Evolutionary conservation across 2,329 filamentous ascomycete genomes (phyloP), one percentile per base, ranked within the genome.

Genomic region (Fusarium sp.): DNA sequence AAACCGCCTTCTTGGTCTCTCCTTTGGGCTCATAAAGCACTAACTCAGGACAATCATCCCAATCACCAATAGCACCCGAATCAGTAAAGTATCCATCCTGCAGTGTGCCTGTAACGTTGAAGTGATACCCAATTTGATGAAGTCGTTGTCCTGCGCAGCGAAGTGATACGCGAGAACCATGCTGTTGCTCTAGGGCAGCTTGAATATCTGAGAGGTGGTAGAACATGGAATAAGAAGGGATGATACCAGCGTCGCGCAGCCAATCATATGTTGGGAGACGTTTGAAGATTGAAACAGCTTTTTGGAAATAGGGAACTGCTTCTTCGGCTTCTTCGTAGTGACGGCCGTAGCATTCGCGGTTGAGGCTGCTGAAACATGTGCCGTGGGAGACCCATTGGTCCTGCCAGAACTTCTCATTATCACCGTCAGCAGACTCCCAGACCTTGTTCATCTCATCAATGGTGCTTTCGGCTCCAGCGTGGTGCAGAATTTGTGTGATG

Each of bases 21-120:
- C 63, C 64, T 20, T 67, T 67, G 0, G 64, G 64, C n/a, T 67
- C 64, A 43, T 67, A 67, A 40, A 67, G 8, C 0, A 67, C 40
- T 20, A 56, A 14, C 18, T 63, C 40, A 14, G 64, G 64, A n/a
- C 64, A 67, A 3, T 52, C 45, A 5, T 25, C 27, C 29, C 38
- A 43, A 0, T 52, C 27, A 1, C 57, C 63, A 8, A 63, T 52
- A 2, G 57, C 32, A 6, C 45, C 50, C 3, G 64, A 49, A 20
- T 62, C 46, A 12, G 46, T 55, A 7, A 67, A 67, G 9, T 51
- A 22, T 0, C 64, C 64, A 40, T 55, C 34, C 18, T 67, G 64
- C 1, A 67, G 5, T 5, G 63, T 67, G 1, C 64, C 64, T 2
- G 49, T 63, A 6, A 67, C 63, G n/a, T 67, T 67, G 4, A 67